Evolutionary conservation across 345 rosid species (phyloP).

Genomic region (Eucalyptus marginata): DNA sequence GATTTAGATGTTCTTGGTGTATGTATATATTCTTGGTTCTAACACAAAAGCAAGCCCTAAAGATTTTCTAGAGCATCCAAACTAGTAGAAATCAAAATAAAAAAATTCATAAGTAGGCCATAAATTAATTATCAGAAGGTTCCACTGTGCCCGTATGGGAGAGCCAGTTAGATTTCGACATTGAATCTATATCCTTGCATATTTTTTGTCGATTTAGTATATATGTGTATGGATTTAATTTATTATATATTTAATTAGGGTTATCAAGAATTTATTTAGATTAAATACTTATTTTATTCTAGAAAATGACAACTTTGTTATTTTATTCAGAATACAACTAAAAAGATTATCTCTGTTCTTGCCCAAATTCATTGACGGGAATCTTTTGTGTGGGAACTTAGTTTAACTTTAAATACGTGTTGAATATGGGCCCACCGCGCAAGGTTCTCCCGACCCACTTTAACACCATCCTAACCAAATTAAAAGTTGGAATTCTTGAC

Average conservation of each 20-base stretch:
- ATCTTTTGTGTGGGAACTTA: neutral
- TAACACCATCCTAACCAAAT: neutral
- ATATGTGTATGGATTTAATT: neutral
- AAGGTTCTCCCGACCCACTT: neutral
- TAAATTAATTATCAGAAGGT: neutral
- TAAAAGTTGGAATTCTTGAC: neutral
- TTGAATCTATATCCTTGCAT: neutral
- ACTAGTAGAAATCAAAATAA: neutral
- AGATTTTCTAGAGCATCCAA: neutral
- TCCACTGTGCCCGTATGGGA: accelerated
- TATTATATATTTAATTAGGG: too few relatives aligned
- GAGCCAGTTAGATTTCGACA: neutral
- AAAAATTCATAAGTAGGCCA: neutral
- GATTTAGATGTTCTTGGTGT: too few relatives aligned
- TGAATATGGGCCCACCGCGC: neutral
- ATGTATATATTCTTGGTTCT: too few relatives aligned
- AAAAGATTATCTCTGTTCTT: neutral
- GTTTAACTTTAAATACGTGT: neutral
- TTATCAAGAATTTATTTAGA: neutral
- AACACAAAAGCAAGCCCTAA: too few relatives aligned
- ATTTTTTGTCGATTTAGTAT: neutral
- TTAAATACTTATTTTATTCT: neutral
- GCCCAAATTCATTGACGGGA: neutral
- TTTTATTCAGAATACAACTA: neutral
- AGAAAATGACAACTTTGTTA: neutral